Evolutionary conservation across 352 stramenopile species (phyloP), one percentile per base, ranked within the genome.

Genomic region (Phytophthora pseudosyringae): DNA sequence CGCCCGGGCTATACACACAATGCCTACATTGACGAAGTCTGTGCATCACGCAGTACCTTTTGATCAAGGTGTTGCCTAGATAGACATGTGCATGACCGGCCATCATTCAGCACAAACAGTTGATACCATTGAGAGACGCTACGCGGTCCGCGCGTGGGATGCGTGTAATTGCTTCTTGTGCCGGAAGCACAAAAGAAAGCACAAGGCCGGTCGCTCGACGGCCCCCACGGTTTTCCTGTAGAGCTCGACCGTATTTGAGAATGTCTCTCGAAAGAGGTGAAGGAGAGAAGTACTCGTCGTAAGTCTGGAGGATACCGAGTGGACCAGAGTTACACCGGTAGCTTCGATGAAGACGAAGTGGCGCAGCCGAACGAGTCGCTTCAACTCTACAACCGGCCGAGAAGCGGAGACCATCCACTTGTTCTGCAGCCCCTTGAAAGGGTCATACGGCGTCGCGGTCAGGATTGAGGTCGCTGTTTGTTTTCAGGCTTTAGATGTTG

Each of bases 261-360:
- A 21, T 2, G 21, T 21, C 21, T 21, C 21, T 21, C 21, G 21
- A 2, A 21, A 21, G 21, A 21, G 21, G 21, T 21, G 21, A 21
- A 21, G 21, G 21, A 21, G 21, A 21, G 21, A 21, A 21, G 2
- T 21, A 21, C 21, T 21, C 21, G 21, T 21, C 21, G 21, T 21
- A 21, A 21, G 21, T 21, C 21, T 1, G 21, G 21, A 21, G 21
- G 21, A 21, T 21, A 21, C 21, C 21, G 21, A 21, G 21, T 2
- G 21, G 21, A 21, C 21, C 21, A 21, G 21, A 21, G 73, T 73
- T 50, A 86, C 71, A 0, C 80, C 80, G 12, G 74, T 85, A 8
- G 75, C 72, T 46, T 89, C 77, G 55, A 87, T 40, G 38, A 76
- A 86, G 8, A 89, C 75, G 52, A 86, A 83, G 60, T 89, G 77